Evolutionary conservation across 768 basidiomycete genomes (phyloP).

Genomic region (Filobasidium wieringae): DNA sequence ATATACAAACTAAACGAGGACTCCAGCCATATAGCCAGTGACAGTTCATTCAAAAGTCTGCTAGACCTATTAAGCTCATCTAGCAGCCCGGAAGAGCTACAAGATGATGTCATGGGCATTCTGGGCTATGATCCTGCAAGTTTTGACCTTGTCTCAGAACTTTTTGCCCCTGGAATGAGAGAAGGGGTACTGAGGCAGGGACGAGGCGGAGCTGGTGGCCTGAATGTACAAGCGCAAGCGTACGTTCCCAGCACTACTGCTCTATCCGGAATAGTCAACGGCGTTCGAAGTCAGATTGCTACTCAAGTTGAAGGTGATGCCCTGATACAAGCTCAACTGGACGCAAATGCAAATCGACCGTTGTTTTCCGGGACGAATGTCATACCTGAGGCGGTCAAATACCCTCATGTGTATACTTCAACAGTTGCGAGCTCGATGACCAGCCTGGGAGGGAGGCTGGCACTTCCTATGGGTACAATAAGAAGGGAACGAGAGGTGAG

Average conservation of each 20-base stretch:
- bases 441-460: constrained; percentile 62
- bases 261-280: not conserved
- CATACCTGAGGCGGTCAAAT: constrained; percentile 40
- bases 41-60: constrained; percentile 3
- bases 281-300: constrained; percentile 17
- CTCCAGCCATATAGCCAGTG: not conserved
- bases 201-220: constrained; percentile 44
- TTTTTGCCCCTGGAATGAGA: constrained; percentile 50
- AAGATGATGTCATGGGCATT: constrained; percentile 63
- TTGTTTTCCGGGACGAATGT: constrained; percentile 6
- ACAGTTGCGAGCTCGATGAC: constrained; percentile 56
- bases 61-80: constrained; percentile 17
- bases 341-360: constrained; percentile 17
- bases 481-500: constrained; percentile 57
- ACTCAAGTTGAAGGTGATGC: constrained; percentile 30
- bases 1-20: not conserved
- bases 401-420: constrained; percentile 81
- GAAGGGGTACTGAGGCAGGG: constrained; percentile 38
- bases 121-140: constrained; percentile 62
- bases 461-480: constrained; percentile 70
- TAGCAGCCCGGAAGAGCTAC: constrained; percentile 54
- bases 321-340: constrained; percentile 34
- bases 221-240: not conserved
- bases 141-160: constrained; percentile 62
- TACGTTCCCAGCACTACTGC: not conserved